These are phyloP conservation scores for Tardiomyces digboiensis DNA, from an alignment of 1,139 yeast genomes.

Conservation along the genomic window DNA sequence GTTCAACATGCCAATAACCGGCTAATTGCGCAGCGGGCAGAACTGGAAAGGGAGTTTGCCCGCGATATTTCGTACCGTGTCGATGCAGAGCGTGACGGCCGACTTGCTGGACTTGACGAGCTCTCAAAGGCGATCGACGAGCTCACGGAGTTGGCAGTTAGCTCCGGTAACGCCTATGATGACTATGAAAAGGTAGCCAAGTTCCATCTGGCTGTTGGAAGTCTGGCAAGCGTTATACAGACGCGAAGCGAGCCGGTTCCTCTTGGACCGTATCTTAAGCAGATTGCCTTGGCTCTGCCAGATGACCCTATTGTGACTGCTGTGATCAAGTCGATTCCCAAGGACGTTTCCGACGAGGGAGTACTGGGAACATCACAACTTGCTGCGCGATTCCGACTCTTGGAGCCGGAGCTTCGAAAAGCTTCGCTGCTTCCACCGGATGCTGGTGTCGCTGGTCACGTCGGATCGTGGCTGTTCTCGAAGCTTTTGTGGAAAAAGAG, in stretches of 20 bases:
- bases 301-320: constrained; percentile 38
- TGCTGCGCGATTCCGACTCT: constrained; percentile 60
- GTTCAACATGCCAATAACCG: constrained; percentile 71
- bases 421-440: constrained; percentile 88
- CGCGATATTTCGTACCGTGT: constrained; percentile 52
- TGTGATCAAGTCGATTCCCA: constrained; percentile 37
- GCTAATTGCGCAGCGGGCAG: constrained; percentile 58
- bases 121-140: constrained; percentile 48
- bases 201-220: constrained; percentile 46
- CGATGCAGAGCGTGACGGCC: constrained; percentile 74
- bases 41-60: constrained; percentile 65
- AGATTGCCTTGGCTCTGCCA: constrained; percentile 33
- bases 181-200: constrained; percentile 47
- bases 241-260: constrained; percentile 23
- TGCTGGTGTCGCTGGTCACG: constrained; percentile 91
- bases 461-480: constrained; percentile 71
- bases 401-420: constrained; percentile 81
- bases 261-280: constrained; percentile 27
- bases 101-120: constrained; percentile 59
- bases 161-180: constrained; percentile 47
- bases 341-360: constrained; percentile 44
- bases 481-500: constrained; percentile 56
- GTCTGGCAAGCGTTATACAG: constrained; percentile 26
- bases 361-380: constrained; percentile 42
- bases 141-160: constrained; percentile 49